These are phyloP conservation scores for Alectoria sarmentosa DNA, from an alignment of 495 filamentous ascomycete genomes.

Conservation along the genomic window DNA sequence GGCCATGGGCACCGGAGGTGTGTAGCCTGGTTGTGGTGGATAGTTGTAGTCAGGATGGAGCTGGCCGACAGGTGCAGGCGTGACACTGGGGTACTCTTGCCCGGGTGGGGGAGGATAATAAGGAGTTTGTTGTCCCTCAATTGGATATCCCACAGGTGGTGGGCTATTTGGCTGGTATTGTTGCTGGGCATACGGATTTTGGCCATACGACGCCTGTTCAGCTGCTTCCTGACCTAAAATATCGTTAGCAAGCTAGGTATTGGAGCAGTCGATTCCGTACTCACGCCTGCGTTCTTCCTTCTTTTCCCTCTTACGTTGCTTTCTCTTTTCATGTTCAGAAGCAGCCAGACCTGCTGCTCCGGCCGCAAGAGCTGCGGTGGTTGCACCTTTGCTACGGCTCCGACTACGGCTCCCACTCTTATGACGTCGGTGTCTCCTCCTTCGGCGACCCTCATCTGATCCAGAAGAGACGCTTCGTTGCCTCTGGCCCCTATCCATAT, in stretches of 20 bases:
- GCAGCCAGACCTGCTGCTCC: constrained; percentile 74
- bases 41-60: constrained; percentile 28
- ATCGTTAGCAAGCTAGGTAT: constrained; percentile 18
- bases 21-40: constrained; percentile 31
- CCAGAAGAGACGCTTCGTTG: constrained; percentile 37
- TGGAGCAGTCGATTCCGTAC: constrained; percentile 4
- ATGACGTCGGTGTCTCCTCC: constrained; percentile 36
- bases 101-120: constrained; percentile 41
- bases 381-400: constrained; percentile 58
- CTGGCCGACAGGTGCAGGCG: constrained; percentile 34
- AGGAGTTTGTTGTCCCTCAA: constrained; percentile 28
- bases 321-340: constrained; percentile 57
- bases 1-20: constrained; percentile 35
- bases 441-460: constrained; percentile 37
- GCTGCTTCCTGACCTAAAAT: constrained; percentile 36
- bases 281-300: constrained; percentile 31
- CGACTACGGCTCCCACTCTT: constrained; percentile 53
- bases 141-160: constrained; percentile 14
- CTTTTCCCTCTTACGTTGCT: constrained; percentile 51
- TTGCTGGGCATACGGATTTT: constrained; percentile 32
- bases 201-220: constrained; percentile 29
- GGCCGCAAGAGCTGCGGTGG: constrained; percentile 61
- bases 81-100: constrained; percentile 39
- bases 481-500: constrained; percentile 28
- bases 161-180: constrained; percentile 38